phyloP scores from a whole-genome alignment of 2,329 filamentous ascomycete genomes.

The Colletotrichum simmondsii region DNA sequence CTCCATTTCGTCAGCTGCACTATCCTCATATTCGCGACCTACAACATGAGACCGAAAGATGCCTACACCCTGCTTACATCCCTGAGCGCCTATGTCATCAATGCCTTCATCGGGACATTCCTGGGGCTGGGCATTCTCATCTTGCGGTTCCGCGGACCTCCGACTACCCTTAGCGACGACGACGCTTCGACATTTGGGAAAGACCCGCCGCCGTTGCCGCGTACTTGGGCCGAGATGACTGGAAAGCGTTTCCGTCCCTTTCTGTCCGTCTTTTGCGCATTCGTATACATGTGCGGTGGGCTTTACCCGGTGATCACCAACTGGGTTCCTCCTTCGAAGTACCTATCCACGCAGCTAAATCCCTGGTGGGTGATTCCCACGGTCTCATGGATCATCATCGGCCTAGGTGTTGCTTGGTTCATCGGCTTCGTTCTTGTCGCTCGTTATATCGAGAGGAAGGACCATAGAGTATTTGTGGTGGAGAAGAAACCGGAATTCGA shows the following conservation, averaged over 20 bases:
- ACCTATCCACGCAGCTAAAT: neutral
- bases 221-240: constrained; percentile 46
- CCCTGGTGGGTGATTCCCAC: constrained; percentile 46
- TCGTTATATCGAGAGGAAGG: constrained; percentile 40
- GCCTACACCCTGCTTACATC: constrained; percentile 46
- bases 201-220: constrained; percentile 28
- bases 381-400: constrained; percentile 45
- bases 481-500: constrained; percentile 49
- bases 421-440: constrained; percentile 46
- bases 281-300: constrained; percentile 44
- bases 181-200: constrained; percentile 19
- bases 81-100: constrained; percentile 46
- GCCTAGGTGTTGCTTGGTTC: constrained; percentile 44
- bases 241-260: constrained; percentile 43
- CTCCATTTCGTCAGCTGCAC: constrained; percentile 47
- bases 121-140: constrained; percentile 49
- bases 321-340: constrained; percentile 42
- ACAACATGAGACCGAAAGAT: constrained; percentile 36
- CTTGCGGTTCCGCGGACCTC: constrained; percentile 46
- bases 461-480: constrained; percentile 46
- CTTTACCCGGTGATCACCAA: constrained; percentile 45
- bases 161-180: constrained; percentile 35
- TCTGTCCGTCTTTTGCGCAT: constrained; percentile 44
- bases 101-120: constrained; percentile 47
- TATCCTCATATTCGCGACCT: constrained; percentile 48